Base-by-base conservation (phyloP, 176 grass and related monocot species). In the Tillandsia fasciculata region DNA sequence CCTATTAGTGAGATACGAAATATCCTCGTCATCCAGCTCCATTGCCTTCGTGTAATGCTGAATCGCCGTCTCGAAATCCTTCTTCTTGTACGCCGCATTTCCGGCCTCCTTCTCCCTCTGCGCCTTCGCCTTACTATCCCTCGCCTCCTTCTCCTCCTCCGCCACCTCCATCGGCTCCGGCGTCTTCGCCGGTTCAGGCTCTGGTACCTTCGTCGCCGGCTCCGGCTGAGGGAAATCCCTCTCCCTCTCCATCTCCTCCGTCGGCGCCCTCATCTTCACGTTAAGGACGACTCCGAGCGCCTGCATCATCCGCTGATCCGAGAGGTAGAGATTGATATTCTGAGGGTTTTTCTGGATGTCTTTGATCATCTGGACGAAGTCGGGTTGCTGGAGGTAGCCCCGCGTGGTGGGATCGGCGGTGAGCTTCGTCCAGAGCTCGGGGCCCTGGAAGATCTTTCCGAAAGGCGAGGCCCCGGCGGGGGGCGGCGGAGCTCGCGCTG, bases 31-130 rank as follows among this genome's bases (percentile, higher is more conserved):
- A 11, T 94, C 90, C 29, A 94, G 77, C 26, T 99, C 95, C 51
- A 94, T 18, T 9, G 95, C 95, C 18, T 85, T 87, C 2, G 87
- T 82, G 54, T 99, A 99, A 70, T 91, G 95, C 53, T 85, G 80
- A 77, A 94, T 94, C 1, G 95, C 95, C 4, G 75, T 86, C 69
- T 94, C 90, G 0, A 99, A 99, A 77, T 99, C 90, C 75, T 99
- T 99, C 70, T 99, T 99, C 82, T 99, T 99, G 77, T 99, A 99
- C 20, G 95, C 90, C 9, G 87, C 78, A 86, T 99, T 99, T 1
- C 95, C 95, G 8, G 71, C 69, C 64, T 90, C 95, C 73, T 99
- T 99, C 76, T 84, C 84, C 72, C 84, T 94, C 75, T 71, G 90
- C 12, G 95, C 90, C 77, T 86, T 72, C 9, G 80, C 80, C 82